These are phyloP conservation scores for Fonsecaea erecta DNA, from an alignment of 2,329 filamentous ascomycete genomes.

Conservation along the genomic window DNA sequence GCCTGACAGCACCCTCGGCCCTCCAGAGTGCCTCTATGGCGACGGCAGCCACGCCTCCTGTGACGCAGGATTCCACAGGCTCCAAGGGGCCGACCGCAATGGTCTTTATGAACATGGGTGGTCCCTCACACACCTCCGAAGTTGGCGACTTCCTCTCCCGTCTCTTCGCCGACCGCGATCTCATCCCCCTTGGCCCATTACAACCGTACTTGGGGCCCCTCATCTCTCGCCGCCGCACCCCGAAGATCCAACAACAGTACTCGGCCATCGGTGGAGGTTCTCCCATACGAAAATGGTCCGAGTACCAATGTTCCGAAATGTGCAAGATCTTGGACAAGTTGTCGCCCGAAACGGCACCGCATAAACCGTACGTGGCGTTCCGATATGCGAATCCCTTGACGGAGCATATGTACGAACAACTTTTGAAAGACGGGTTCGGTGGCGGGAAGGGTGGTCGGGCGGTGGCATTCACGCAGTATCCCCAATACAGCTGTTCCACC, in stretches of 20 bases:
- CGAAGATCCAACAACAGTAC: constrained; percentile 97
- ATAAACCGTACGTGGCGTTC: constrained; percentile 97
- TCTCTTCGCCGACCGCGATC: constrained; percentile 88
- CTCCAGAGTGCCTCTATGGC: constrained; percentile 51
- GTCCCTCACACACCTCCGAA: constrained; percentile 84
- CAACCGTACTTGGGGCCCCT: constrained; percentile 89
- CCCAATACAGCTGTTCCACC: constrained; percentile 97
- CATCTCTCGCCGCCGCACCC: constrained; percentile 83
- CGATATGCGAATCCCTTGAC: constrained; percentile 92
- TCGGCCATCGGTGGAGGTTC: constrained; percentile 95
- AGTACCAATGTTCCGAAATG: constrained; percentile 92
- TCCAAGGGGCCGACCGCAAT: constrained; percentile 88
- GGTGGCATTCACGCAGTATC: constrained; percentile 97
- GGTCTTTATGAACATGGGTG: constrained; percentile 99
- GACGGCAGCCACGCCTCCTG: constrained; percentile 72
- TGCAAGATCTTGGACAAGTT: constrained; percentile 93
- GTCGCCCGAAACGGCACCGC: constrained; percentile 89
- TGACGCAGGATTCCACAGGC: constrained; percentile 74
- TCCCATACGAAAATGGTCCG: constrained; percentile 96
- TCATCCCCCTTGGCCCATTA: constrained; percentile 92
- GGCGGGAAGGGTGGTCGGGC: constrained; percentile 87
- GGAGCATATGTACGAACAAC: constrained; percentile 84
- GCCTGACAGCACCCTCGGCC: constrained; percentile 11
- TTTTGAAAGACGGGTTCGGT: constrained; percentile 89
- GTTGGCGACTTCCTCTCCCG: constrained; percentile 88